phyloP scores from a whole-genome alignment of 805 yeast genomes.

The Wickerhamomyces queroliae region DNA sequence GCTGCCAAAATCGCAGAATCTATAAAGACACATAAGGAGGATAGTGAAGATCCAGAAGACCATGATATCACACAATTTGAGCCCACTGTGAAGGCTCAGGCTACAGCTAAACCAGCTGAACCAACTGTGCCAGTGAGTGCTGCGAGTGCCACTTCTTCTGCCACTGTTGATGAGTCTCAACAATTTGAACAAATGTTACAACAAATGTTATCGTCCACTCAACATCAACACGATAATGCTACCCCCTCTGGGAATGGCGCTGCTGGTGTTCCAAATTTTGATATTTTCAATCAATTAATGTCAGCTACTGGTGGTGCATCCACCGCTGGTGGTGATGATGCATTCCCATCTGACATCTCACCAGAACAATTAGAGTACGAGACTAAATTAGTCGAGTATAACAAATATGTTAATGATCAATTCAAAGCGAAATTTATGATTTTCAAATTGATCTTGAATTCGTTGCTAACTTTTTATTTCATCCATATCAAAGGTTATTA shows the following conservation, averaged over 20 bases:
- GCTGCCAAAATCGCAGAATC: background rate
- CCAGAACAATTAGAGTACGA: constrained; percentile 5
- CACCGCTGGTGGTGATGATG: background rate
- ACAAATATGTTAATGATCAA: constrained; percentile 15
- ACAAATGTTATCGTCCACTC: constrained; percentile 11
- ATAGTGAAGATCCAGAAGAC: constrained; percentile 9
- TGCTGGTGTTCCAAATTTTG: constrained; percentile 12
- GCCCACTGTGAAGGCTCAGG: background rate
- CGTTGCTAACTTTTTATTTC: constrained; percentile 4
- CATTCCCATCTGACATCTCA: too few relatives aligned
- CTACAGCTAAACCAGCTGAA: too few relatives aligned
- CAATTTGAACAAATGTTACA: constrained; percentile 19
- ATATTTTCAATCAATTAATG: too few relatives aligned
- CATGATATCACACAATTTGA: constrained; percentile 10
- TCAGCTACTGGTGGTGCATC: too few relatives aligned
- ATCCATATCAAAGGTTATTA: constrained; percentile 2
- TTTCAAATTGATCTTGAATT: constrained; percentile 6
- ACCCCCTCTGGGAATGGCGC: background rate
- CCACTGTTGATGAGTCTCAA: too few relatives aligned
- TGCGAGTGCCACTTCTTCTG: too few relatives aligned
- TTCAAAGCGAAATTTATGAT: constrained; percentile 19
- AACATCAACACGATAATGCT: constrained; percentile 7
- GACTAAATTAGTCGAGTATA: constrained; percentile 6
- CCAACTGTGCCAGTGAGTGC: background rate
- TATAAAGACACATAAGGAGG: constrained; percentile 8